Evolutionary conservation across 2,329 filamentous ascomycete species (phyloP).

Genomic region (Ophiostoma piceae): DNA sequence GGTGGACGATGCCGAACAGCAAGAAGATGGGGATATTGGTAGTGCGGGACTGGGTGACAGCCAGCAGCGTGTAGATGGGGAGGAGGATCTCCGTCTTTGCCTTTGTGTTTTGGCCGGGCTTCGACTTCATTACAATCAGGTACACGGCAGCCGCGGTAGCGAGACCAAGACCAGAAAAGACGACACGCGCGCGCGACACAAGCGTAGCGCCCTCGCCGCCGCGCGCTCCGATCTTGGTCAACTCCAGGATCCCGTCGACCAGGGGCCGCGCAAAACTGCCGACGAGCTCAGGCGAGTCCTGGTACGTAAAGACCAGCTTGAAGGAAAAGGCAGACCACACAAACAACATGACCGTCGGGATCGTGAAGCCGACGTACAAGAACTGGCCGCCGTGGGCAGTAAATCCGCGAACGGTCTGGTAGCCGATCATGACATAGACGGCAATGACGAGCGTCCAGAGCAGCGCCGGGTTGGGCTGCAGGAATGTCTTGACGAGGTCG

Average conservation of each 20-base stretch:
- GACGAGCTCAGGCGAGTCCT: constrained; percentile 82
- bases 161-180: constrained; percentile 46
- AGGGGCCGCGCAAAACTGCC: constrained; percentile 40
- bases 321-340: constrained; percentile 63
- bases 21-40: constrained; percentile 83
- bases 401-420: constrained; percentile 42
- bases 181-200: constrained; percentile 44
- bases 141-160: constrained; percentile 39
- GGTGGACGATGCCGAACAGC: constrained; percentile 59
- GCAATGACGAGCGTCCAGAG: constrained; percentile 70
- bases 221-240: constrained; percentile 30
- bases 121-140: constrained; percentile 33
- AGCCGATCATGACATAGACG: constrained; percentile 60
- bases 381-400: constrained; percentile 38
- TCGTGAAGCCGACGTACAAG: constrained; percentile 37
- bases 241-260: constrained; percentile 35
- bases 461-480: constrained; percentile 56
- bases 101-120: neutral
- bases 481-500: constrained; percentile 72
- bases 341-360: constrained; percentile 36
- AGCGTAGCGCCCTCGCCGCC: constrained; percentile 42
- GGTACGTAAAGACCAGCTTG: constrained; percentile 81
- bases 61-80: constrained; percentile 68
- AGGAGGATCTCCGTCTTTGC: constrained; percentile 47
- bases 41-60: constrained; percentile 79